Base-by-base conservation (phyloP, 2,329 filamentous ascomycete genomes). In the Xylaria sp. region DNA sequence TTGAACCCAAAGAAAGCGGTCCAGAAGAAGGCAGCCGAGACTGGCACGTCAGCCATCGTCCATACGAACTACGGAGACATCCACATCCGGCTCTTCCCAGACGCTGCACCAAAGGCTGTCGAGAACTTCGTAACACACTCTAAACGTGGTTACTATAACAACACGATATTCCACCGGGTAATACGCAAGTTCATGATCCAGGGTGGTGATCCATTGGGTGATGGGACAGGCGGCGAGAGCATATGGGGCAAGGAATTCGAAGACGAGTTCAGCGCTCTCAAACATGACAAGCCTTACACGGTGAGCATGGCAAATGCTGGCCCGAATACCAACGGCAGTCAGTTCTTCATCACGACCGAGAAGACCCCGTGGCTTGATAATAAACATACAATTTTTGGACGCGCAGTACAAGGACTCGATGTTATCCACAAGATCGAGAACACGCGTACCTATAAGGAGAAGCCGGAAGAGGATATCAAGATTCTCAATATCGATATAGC, bases 161-260 rank as follows among this genome's bases (percentile, higher is more conserved):
- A 91, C 73, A 92, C 93, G 29, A 93, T 97, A 64, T 99, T 99
- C 80, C 94, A 99, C 73, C 88, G 94, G 29, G 89, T 99, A 6
- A 99, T 99, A 64, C 86, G 90, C 57, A 97, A 97, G 69, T 99
- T 99, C 76, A 99, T 99, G 95, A 96, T 99, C 56, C 91, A 92
- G 69, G 77, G 82, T 50, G 92, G 92, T 46, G 92, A 96, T 69
- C 91, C 92, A 0, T 74, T 94, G 1, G 92, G 92, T 8, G 91
- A 96, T 66, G 92, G 92, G 3, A 96, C 92, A 0, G 92, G 92
- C 41, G 92, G 92, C 37, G 91, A 95, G 71, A 91, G 87, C 62
- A 96, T 96, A 66, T 96, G 92, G 92, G 91, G 91, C n/a, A 86
- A 80, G 39, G 89, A 94, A 63, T 96, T 96, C 66, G 90, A 89